Evolutionary conservation across 805 yeast genomes (phyloP).

Genomic region (Scheffersomyces amazonensis): DNA sequence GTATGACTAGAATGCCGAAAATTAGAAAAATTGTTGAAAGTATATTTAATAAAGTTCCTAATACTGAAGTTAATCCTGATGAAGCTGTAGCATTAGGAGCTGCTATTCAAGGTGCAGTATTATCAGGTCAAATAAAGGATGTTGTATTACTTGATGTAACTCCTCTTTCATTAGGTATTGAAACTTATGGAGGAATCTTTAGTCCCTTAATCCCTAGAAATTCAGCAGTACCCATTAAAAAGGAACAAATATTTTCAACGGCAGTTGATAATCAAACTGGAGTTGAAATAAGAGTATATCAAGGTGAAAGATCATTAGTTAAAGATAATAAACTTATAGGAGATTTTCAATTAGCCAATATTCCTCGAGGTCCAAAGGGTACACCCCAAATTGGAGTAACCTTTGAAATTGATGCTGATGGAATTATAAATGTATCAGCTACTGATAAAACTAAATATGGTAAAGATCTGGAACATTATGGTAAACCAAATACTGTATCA

Average conservation of each 20-base stretch:
- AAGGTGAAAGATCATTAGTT: conserved; percentile 79
- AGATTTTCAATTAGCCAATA: conserved; percentile 66
- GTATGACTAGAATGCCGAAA: conserved; percentile 90
- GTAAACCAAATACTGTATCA: conserved; percentile 51
- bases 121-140: conserved; percentile 79
- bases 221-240: conserved; percentile 73
- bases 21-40: conserved; percentile 60
- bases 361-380: conserved; percentile 77
- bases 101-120: conserved; percentile 84
- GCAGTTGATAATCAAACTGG: conserved; percentile 86
- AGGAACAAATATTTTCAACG: conserved; percentile 72
- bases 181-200: conserved; percentile 81
- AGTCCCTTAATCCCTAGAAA: conserved; percentile 77
- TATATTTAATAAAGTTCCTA: conserved; percentile 62
- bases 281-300: conserved; percentile 73
- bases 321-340: conserved; percentile 77
- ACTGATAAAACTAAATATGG: conserved; percentile 48
- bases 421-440: conserved; percentile 59
- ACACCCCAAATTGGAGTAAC: conserved; percentile 75
- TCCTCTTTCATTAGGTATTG: conserved; percentile 79
- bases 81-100: conserved; percentile 93
- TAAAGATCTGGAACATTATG: conserved; percentile 30
- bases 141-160: conserved; percentile 79
- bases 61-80: conserved; percentile 79
- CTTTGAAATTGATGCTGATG: conserved; percentile 81